Evolutionary conservation across 345 rosid species (phyloP).

Genomic region (Lagerstroemia speciosa): DNA sequence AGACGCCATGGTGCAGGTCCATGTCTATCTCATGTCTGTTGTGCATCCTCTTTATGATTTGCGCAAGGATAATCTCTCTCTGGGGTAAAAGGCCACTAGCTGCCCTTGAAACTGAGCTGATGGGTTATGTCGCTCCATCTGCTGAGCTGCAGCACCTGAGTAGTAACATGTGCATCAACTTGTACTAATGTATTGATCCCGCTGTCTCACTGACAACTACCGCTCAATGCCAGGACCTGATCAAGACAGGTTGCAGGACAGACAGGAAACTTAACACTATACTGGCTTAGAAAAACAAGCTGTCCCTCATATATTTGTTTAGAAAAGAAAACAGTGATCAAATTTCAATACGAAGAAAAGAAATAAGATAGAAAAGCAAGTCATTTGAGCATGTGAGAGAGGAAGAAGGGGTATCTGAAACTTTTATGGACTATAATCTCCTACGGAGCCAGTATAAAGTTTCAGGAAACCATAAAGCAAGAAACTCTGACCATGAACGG

Average conservation of each 20-base stretch:
- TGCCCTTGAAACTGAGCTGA: too few species aligned
- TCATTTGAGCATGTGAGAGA: background rate
- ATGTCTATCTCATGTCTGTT: too few species aligned
- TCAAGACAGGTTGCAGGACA: background rate
- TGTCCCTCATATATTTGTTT: background rate
- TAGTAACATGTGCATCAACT: too few species aligned
- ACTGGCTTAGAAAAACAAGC: background rate
- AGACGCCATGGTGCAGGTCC: too few species aligned
- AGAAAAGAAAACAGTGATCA: background rate
- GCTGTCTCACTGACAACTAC: slow-evolving; percentile 41
- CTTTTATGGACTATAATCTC: background rate
- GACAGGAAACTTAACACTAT: background rate
- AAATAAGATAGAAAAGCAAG: background rate
- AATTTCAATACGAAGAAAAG: too few species aligned
- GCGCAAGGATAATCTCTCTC: too few species aligned
- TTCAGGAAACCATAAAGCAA: background rate
- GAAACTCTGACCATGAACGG: background rate
- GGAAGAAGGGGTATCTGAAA: background rate
- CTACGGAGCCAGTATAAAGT: background rate
- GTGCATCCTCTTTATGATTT: too few species aligned
- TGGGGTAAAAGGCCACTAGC: too few species aligned
- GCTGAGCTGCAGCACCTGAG: too few species aligned
- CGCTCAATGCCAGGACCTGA: background rate
- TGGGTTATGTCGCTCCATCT: too few species aligned
- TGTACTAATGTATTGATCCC: too few species aligned